These are phyloP conservation scores for Theobroma grandiflorum DNA, from an alignment of 441 rosid species.

Conservation along the genomic window DNA sequence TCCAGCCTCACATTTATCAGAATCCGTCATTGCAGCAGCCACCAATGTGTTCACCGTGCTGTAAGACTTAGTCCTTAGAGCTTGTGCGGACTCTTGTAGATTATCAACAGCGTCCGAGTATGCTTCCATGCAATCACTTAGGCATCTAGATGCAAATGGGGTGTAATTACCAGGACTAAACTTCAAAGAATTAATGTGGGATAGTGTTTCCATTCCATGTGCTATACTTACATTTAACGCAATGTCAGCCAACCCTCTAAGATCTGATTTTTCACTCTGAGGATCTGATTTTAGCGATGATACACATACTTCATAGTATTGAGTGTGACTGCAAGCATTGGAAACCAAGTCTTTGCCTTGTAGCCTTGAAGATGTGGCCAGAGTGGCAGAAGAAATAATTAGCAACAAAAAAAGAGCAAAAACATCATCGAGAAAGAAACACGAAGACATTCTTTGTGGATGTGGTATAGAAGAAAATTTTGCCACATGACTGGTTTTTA, in stretches of 20 bases:
- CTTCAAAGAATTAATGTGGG: slow-evolving; percentile 5
- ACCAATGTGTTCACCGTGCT: slow-evolving; percentile 21
- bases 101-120: slow-evolving; percentile 23
- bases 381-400: background rate
- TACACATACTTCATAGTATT: slow-evolving; percentile 24
- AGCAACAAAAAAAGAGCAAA: background rate
- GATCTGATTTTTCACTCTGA: slow-evolving; percentile 27
- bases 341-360: slow-evolving; percentile 26
- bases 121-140: slow-evolving; percentile 22
- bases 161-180: background rate
- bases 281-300: slow-evolving; percentile 35
- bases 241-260: slow-evolving; percentile 30
- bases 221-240: slow-evolving; percentile 23
- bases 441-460: slow-evolving; percentile 14
- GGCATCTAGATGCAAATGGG: background rate
- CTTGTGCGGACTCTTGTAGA: slow-evolving; percentile 26
- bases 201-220: slow-evolving; percentile 22
- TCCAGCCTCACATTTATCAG: slow-evolving; percentile 34
- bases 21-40: slow-evolving; percentile 35
- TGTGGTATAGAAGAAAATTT: no score
- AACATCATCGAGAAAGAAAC: background rate
- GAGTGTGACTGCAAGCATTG: slow-evolving; percentile 27
- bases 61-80: slow-evolving; percentile 9
- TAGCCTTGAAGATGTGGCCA: background rate
- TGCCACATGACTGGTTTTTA: background rate